Evolutionary conservation across 768 basidiomycete genomes (phyloP), one percentile per base, ranked within the genome.

Genomic region (Collybia sordida): DNA sequence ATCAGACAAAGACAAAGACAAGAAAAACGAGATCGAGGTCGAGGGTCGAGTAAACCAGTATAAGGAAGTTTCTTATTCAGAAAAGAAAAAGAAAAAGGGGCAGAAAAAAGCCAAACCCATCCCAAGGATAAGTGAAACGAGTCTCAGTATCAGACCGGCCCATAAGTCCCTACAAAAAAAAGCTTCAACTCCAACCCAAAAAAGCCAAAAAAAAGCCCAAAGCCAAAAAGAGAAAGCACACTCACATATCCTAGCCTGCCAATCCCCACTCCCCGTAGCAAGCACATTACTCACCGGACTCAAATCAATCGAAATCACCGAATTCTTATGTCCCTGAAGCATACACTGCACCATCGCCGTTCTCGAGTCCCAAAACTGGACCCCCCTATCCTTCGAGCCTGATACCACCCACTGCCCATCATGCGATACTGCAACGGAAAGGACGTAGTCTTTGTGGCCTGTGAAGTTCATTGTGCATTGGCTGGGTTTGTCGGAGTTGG

Each of bases 331-430:
- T 3, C 80, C 79, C 65, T 98, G 95, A 25, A 99, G 75, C 88
- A 96, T 93, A 61, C 91, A 88, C 66, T 98, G 95, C 60, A 93
- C 87, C 36, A 84, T 80, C 24, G 77, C 79, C 11, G 78, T 79
- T 55, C 81, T 77, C 45, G 90, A 83, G 63, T 95, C 91, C 86
- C 90, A 93, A 64, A 96, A 93, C 66, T 95, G 92, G 48, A 99
- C 94, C 0, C 93, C 89, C 11, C 97, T 88, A 65, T 99, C 97
- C 72, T 98, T 98, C 3, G 79, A 80, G 1, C 97, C 96, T 9
- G 92, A 94, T 9, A 97, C 95, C 58, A 98, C 88, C 90, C 93
- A 82, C 56, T 90, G 84, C 3, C 91, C 92, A 67, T 98, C 95
- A 55, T 93, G 88, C 40, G 91, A 93, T 42, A 94, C 90, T 14